phyloP scores from a whole-genome alignment of 306 rosid genomes.

The Vigna radiata region DNA sequence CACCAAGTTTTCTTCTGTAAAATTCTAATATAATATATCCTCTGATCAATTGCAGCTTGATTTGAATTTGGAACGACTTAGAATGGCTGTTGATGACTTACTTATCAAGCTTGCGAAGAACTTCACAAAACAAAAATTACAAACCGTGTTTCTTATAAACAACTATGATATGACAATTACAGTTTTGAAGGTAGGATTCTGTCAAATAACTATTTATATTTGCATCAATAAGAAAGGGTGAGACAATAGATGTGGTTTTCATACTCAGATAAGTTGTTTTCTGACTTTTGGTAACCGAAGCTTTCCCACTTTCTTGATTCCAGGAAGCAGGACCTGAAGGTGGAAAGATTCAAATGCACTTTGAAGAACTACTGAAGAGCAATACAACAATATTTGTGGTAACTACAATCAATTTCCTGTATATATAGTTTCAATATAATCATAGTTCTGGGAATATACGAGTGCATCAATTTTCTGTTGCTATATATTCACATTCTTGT shows the following conservation, averaged over 20 bases:
- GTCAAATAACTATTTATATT: constrained; percentile 40
- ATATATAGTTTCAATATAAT: background rate
- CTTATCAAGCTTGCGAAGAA: constrained; percentile 94
- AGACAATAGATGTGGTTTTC: constrained; percentile 28
- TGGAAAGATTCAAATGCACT: constrained; percentile 93
- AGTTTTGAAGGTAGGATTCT: constrained; percentile 79
- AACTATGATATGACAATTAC: constrained; percentile 97
- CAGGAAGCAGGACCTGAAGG: constrained; percentile 96
- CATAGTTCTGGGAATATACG: background rate
- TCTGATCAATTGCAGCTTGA: constrained; percentile 72
- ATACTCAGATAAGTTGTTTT: constrained; percentile 6
- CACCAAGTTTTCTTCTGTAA: background rate
- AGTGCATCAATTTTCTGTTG: constrained; percentile 24
- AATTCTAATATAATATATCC: constrained; percentile 36
- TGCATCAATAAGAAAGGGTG: constrained; percentile 37
- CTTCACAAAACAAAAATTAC: constrained; percentile 77
- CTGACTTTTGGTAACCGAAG: constrained; percentile 27
- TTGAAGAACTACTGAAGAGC: constrained; percentile 93
- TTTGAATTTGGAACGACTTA: constrained; percentile 82
- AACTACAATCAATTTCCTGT: constrained; percentile 44
- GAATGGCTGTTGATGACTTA: constrained; percentile 96
- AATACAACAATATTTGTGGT: constrained; percentile 95
- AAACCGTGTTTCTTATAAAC: constrained; percentile 91
- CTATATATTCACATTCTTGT: constrained; percentile 25
- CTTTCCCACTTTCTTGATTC: constrained; percentile 40